Evolutionary conservation across 345 rosid genomes (phyloP).

Genomic region (Jatropha curcas): DNA sequence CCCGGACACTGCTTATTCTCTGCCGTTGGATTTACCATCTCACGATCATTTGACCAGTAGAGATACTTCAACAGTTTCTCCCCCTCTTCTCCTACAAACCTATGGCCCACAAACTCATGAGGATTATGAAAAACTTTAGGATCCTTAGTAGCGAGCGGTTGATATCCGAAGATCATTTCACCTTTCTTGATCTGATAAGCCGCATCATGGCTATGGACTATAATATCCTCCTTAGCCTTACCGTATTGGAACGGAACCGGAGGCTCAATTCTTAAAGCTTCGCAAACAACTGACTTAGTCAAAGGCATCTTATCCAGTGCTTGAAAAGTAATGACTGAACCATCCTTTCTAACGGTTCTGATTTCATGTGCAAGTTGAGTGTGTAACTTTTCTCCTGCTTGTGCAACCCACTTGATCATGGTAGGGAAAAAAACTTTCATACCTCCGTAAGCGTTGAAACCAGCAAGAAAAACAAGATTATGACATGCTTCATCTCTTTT

Average conservation of each 20-base stretch:
- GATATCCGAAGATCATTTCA: conserved; percentile 54
- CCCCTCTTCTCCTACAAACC: conserved; percentile 48
- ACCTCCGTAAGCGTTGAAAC: conserved; percentile 47
- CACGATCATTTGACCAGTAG: conserved; percentile 55
- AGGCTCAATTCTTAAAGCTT: conserved; percentile 45
- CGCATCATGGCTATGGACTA: conserved; percentile 46
- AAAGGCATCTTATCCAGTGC: conserved; percentile 42
- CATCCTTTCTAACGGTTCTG: conserved; percentile 27
- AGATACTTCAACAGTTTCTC: conserved; percentile 47
- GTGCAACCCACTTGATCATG: conserved; percentile 46
- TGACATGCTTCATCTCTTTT: conserved; percentile 48
- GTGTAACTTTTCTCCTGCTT: conserved; percentile 40
- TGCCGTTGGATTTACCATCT: conserved; percentile 39
- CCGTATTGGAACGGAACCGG: conserved; percentile 50
- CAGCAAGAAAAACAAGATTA: conserved; percentile 40
- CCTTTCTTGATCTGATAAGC: conserved; percentile 48
- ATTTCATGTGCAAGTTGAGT: conserved; percentile 36
- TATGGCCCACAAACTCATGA: conserved; percentile 39
- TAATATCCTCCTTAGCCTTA: conserved; percentile 40
- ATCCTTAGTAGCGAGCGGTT: conserved; percentile 48
- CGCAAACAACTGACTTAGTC: conserved; percentile 51
- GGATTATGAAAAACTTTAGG: conserved; percentile 38
- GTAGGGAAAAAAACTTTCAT: conserved; percentile 31
- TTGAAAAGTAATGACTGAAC: conserved; percentile 33
- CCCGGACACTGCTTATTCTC: conserved; percentile 55